phyloP scores from a whole-genome alignment of 306 rosid genomes.

The Corylus americana region DNA sequence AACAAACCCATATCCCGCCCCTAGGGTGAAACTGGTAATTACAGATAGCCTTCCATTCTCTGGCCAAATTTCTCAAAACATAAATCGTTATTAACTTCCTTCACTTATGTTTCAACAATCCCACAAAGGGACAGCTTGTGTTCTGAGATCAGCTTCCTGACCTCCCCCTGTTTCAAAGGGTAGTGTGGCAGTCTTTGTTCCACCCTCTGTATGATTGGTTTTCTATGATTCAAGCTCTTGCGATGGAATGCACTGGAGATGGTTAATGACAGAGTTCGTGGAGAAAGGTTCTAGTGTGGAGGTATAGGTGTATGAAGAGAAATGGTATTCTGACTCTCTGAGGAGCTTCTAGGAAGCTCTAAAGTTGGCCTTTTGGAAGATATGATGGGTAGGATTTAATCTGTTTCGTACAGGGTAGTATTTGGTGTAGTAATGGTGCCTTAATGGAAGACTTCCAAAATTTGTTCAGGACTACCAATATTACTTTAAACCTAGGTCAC shows the following conservation, averaged over 20 bases:
- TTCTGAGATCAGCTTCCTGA: not conserved
- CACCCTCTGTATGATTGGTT: not conserved
- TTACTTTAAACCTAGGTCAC: not conserved
- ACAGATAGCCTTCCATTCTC: too few relatives aligned
- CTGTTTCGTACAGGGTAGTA: not conserved
- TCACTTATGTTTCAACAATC: too few relatives aligned
- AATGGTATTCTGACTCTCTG: not conserved
- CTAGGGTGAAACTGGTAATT: too few relatives aligned
- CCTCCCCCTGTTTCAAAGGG: not conserved
- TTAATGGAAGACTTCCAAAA: not conserved
- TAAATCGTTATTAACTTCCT: too few relatives aligned
- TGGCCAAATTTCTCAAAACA: too few relatives aligned
- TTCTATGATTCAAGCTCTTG: not conserved
- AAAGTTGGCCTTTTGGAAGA: not conserved
- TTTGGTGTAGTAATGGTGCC: not conserved
- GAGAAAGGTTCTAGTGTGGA: not conserved
- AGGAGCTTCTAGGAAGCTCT: not conserved
- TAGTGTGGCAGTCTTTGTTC: not conserved
- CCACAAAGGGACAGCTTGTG: too few relatives aligned
- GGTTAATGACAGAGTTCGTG: not conserved
- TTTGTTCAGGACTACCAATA: not conserved
- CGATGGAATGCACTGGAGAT: constrained; percentile 1
- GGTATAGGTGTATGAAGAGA: not conserved
- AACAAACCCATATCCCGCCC: too few relatives aligned
- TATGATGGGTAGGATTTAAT: not conserved